phyloP scores from a whole-genome alignment of 2,329 filamentous ascomycete genomes.

The Seiridium unicorne region DNA sequence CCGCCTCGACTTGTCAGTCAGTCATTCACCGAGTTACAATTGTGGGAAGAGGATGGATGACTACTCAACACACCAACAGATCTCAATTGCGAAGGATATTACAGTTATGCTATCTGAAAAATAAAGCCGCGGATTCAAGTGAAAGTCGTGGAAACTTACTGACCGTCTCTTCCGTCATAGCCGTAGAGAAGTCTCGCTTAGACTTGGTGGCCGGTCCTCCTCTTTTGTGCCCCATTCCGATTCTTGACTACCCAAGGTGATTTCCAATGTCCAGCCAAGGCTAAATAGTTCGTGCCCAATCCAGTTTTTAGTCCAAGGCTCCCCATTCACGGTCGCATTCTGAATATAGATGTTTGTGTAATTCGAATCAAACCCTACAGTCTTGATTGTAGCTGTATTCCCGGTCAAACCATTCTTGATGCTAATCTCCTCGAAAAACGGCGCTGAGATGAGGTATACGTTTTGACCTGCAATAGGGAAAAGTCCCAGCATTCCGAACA shows the following conservation, averaged over 20 bases:
- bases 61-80: too few relatives aligned
- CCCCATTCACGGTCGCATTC: constrained; percentile 53
- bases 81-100: too few relatives aligned
- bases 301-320: constrained; percentile 57
- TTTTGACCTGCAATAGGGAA: constrained; percentile 62
- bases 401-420: constrained; percentile 51
- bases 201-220: constrained; percentile 29
- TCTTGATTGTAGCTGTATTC: constrained; percentile 54
- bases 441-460: constrained; percentile 61
- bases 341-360: constrained; percentile 59
- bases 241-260: constrained; percentile 59
- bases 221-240: constrained; percentile 67
- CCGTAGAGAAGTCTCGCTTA: not conserved
- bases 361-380: constrained; percentile 53
- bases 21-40: too few relatives aligned
- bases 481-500: constrained; percentile 58
- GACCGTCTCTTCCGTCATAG: not conserved
- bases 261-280: constrained; percentile 54
- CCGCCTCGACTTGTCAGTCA: too few relatives aligned
- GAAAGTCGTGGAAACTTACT: not conserved
- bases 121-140: too few relatives aligned
- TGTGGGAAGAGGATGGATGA: too few relatives aligned
- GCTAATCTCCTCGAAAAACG: constrained; percentile 57
- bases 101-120: too few relatives aligned
- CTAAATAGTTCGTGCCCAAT: constrained; percentile 58